Percentiles rank a stretch among this genome's conserved stretches.
Evolutionary conservation across 257 asterid genomes (phyloP).

Genomic region (Fraxinus excelsior): DNA sequence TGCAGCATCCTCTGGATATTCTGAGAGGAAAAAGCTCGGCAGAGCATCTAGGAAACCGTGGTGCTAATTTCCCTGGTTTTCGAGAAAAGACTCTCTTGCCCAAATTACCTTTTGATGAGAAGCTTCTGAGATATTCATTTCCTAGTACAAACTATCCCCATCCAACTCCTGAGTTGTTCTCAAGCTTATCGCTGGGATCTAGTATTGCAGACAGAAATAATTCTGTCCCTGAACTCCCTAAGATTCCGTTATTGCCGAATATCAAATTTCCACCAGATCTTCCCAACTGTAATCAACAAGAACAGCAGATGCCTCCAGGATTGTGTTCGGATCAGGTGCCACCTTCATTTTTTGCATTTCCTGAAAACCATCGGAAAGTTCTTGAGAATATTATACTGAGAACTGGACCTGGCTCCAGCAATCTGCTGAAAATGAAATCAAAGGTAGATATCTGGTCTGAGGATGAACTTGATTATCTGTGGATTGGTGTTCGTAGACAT

Average conservation of each 20-base stretch:
- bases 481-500: slow-evolving; percentile 96
- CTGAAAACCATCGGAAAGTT: slow-evolving; percentile 73
- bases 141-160: slow-evolving; percentile 45
- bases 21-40: slow-evolving; percentile 63
- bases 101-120: slow-evolving; percentile 71
- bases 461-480: slow-evolving; percentile 91
- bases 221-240: slow-evolving; percentile 41
- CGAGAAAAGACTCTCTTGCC: slow-evolving; percentile 68
- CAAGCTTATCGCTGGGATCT: slow-evolving; percentile 81
- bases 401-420: slow-evolving; percentile 72
- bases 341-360: slow-evolving; percentile 64
- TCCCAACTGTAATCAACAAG: slow-evolving; percentile 55
- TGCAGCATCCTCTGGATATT: slow-evolving; percentile 57
- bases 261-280: slow-evolving; percentile 62
- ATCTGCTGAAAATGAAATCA: slow-evolving; percentile 47
- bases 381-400: slow-evolving; percentile 73
- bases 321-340: slow-evolving; percentile 57
- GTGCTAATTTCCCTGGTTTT: slow-evolving; percentile 53
- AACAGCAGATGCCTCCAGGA: slow-evolving; percentile 57
- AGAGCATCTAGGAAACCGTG: slow-evolving; percentile 47
- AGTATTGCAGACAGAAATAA: slow-evolving; percentile 52
- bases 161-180: slow-evolving; percentile 59
- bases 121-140: slow-evolving; percentile 65
- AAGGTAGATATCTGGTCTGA: slow-evolving; percentile 83
- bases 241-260: slow-evolving; percentile 70